Evolutionary conservation across 768 basidiomycete species (phyloP).

Genomic region (Pleurotus ostreatus): DNA sequence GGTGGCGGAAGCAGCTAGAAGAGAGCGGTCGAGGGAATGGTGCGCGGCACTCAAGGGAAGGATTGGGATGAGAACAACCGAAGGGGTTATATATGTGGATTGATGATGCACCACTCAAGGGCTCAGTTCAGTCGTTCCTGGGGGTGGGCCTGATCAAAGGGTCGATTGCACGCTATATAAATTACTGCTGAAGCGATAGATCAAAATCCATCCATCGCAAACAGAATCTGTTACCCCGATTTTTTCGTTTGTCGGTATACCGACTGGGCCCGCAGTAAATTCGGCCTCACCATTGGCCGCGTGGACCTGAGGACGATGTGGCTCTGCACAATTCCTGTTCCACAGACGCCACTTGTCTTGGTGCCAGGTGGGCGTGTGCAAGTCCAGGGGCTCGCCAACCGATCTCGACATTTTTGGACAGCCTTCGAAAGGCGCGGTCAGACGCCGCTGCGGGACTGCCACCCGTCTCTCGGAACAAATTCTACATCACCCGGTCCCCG

Average conservation of each 20-base stretch:
- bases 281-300: too few relatives aligned
- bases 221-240: conserved; percentile 1
- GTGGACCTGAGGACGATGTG: not conserved
- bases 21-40: conserved; percentile 10
- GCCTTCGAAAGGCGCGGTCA: not conserved
- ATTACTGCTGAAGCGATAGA: not conserved
- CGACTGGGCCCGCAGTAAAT: not conserved
- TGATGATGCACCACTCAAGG: not conserved
- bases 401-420: conserved; percentile 4
- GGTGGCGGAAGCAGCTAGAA: conserved; percentile 8
- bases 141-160: not conserved
- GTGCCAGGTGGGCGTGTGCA: too few relatives aligned
- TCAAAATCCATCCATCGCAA: not conserved
- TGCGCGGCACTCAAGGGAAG: conserved; percentile 9
- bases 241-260: not conserved
- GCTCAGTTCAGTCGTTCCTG: not conserved
- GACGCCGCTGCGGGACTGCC: not conserved
- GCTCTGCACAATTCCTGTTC: not conserved
- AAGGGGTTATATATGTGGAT: conserved; percentile 11
- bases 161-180: not conserved
- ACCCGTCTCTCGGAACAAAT: not conserved
- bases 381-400: not conserved
- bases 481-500: not conserved
- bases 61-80: conserved; percentile 4
- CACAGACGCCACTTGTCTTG: too few relatives aligned